Base-by-base conservation (phyloP, 441 rosid genomes). In the Cnidoscolus chayamansa region DNA sequence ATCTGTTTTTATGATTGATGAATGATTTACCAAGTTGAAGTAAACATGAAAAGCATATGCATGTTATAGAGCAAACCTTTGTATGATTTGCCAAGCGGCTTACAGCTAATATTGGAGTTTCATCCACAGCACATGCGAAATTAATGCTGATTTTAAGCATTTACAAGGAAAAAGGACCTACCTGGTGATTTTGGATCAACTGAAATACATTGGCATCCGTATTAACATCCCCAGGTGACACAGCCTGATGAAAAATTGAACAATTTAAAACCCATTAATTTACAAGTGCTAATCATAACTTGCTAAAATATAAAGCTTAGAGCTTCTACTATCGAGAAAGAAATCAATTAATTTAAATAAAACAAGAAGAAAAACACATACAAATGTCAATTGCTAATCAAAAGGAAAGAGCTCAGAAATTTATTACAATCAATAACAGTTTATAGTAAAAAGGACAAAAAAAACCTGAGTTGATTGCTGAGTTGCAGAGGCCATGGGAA, bases 1-100 rank as follows among this genome's bases (percentile, higher is more conserved):
- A 35, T 4, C 61, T 15, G 31, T 49, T n/a, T 1, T 2, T 35
- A 4, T 0, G 55, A n/a, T 40, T 11, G 17, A 47, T 7, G 12
- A 32, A 71, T 37, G 31, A 68, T 35, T 45, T 63, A 40, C 57
- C 1, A 65, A 65, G 48, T 68, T 64, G 20, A 32, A 65, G 58
- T n/a, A 65, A 30, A 7, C 10, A 48, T 51, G 56, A 75, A 56
- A 65, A 77, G 50, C 62, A 47, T 53, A 16, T 49, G 19, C 60
- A 68, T 20, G 68, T 57, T 31, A 31, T 19, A 40, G 20, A 63
- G 37, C 74, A 77, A 81, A 92, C 98, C 96, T 87, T 94, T 2
- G 94, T 65, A 80, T 90, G 98, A 67, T 84, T 84, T 19, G 98
- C 94, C 79, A 92, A 80, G 87, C 86, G 89, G 85, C 97, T 92